Evolutionary conservation across 345 rosid genomes (phyloP).

Genomic region (Ailanthus altissimus): DNA sequence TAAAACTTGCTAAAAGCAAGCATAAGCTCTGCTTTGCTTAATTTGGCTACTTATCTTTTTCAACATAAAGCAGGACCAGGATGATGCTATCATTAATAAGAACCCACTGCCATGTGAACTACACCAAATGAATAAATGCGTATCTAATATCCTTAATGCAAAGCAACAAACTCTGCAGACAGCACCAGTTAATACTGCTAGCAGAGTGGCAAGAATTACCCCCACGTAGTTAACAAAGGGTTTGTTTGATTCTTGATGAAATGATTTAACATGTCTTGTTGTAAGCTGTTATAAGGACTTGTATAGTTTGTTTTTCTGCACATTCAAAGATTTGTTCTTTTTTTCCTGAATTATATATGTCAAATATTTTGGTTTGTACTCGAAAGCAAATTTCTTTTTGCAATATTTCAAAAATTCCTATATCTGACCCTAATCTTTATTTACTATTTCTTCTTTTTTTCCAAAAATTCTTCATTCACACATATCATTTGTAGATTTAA

Average conservation of each 20-base stretch:
- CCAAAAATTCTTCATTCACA: neutral
- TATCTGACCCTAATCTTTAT: neutral
- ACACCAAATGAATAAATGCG: neutral
- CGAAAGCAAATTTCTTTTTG: too few species aligned
- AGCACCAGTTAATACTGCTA: neutral
- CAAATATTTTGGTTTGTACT: too few species aligned
- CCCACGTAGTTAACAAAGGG: neutral
- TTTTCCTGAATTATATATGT: too few species aligned
- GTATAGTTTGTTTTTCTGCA: neutral
- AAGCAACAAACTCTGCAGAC: neutral
- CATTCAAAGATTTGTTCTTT: too few species aligned
- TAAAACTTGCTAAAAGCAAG: neutral
- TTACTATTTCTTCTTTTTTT: neutral
- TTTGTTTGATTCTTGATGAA: neutral
- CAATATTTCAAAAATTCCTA: neutral
- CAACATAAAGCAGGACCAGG: neutral
- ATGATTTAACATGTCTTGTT: neutral
- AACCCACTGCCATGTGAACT: neutral
- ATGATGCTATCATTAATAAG: neutral
- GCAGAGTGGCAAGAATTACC: neutral
- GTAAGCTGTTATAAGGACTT: neutral
- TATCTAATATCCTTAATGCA: neutral
- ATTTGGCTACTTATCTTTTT: neutral
- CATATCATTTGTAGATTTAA: neutral
- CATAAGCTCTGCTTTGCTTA: neutral